phyloP scores from a whole-genome alignment of 345 rosid species.

The Eutrema japonicum region DNA sequence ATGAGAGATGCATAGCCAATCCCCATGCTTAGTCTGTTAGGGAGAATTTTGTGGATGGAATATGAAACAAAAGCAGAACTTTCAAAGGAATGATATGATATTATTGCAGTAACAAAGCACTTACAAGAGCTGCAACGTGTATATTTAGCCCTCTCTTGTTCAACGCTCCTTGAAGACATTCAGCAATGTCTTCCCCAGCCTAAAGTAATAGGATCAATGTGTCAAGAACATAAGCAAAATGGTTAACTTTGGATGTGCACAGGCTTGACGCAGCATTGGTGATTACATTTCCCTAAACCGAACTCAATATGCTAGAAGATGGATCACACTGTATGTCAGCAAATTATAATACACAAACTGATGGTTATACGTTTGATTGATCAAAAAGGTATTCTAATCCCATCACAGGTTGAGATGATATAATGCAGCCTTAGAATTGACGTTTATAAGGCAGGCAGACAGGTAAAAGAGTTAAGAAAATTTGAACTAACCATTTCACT shows the following conservation, averaged over 20 bases:
- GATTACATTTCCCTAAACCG: slow-evolving; percentile 14
- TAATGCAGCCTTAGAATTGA: slow-evolving; percentile 14
- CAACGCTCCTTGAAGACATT: slow-evolving; percentile 64
- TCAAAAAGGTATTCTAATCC: background rate
- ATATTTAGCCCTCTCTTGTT: slow-evolving; percentile 63
- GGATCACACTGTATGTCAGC: slow-evolving; percentile 3
- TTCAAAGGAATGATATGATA: background rate
- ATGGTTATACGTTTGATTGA: background rate
- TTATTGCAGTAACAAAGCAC: slow-evolving; percentile 28
- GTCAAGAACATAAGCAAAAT: slow-evolving; percentile 19
- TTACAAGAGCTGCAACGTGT: slow-evolving; percentile 76
- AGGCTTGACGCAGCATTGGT: background rate
- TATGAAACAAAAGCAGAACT: background rate
- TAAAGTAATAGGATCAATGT: slow-evolving; percentile 42
- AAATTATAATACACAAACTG: background rate
- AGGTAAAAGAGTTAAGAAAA: background rate
- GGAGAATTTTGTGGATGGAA: background rate
- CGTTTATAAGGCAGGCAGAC: background rate
- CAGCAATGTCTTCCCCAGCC: slow-evolving; percentile 79
- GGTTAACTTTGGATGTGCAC: background rate
- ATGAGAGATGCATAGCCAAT: background rate
- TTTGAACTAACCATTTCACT: slow-evolving; percentile 72
- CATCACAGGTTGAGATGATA: background rate
- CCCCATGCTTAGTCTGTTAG: background rate
- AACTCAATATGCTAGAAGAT: slow-evolving; percentile 14